Evolutionary conservation across 2,329 filamentous ascomycete species (phyloP), one percentile per base, ranked within the genome.

Genomic region (Cercospora sp.): DNA sequence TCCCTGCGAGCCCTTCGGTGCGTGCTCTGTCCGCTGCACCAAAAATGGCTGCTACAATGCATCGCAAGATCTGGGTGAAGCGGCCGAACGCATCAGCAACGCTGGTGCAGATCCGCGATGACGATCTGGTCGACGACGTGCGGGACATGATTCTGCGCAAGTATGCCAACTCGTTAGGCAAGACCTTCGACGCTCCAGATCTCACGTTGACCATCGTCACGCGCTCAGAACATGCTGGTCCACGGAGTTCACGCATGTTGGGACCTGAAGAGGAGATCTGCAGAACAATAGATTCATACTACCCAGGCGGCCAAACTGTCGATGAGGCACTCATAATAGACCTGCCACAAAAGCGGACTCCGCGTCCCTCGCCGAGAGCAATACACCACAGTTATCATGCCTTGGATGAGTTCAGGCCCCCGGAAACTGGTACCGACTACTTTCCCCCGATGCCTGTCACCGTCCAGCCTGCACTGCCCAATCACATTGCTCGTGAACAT

Each of bases 51-150:
- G 53, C 65, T 16, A 66, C 71, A 48, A 81, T 87, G 72, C 88
- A 86, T 67, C 87, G 92, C 78, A 97, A 96, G 84, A 89, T 98
- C 75, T 99, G 95, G 95, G 94, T 98, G 77, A 95, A 91, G 83
- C 87, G 94, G 75, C 91, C 91, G 20, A 87, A 90, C 72, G 91
- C 90, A 67, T 97, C 94, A 66, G 89, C 94, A 45, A 99, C 95
- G 13, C 85, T 95, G 75, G 90, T 99, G 65, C 89, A 90, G 69
- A 91, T 96, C 75, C 86, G 88, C 73, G 91, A 96, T 75, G 93
- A 96, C 75, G 93, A 97, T 77, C 82, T 98, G 74, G 94, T 98
- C 66, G 95, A 99, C 79, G 94, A 97, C 80, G 90, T 97, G 69
- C 91, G 94, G 74, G 95, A 97, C 74, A 88, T 93, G 84, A 95